Percentiles rank a stretch among this genome's conserved stretches.
Evolutionary conservation across 345 rosid species (phyloP).

Genomic region (Garcia nutans): DNA sequence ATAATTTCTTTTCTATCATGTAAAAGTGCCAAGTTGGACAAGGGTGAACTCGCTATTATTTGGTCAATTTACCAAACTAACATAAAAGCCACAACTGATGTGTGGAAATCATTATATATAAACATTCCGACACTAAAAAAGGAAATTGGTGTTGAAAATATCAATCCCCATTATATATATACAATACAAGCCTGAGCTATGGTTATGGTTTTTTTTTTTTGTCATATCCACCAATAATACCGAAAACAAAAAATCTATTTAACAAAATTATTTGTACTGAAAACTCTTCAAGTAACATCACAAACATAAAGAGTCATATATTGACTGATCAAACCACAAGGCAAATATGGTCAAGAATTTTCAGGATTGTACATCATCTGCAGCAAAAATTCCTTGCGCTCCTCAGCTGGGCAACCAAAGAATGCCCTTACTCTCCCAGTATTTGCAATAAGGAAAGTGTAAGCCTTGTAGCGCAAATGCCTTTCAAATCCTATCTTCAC

Average conservation of each 20-base stretch:
- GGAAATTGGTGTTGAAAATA: background rate
- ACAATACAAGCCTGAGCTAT: background rate
- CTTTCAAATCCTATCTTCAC: conserved; percentile 19
- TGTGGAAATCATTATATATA: no score
- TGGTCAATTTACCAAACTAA: no score
- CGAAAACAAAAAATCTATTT: background rate
- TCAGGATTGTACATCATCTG: conserved; percentile 21
- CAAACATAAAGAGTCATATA: background rate
- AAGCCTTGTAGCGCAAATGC: conserved; percentile 5
- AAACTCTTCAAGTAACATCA: conserved; percentile 3
- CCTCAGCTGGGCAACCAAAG: conserved; percentile 26
- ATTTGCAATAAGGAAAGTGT: conserved; percentile 17
- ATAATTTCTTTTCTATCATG: no score
- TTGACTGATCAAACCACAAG: background rate
- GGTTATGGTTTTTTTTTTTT: background rate
- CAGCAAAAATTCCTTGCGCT: conserved; percentile 23
- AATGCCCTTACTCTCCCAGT: conserved; percentile 20
- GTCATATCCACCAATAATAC: background rate
- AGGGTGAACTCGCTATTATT: no score
- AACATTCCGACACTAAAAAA: background rate
- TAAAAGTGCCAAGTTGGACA: no score
- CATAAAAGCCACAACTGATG: no score
- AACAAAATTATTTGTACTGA: background rate
- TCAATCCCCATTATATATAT: background rate
- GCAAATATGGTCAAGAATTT: background rate